These are phyloP conservation scores for Austroboletus niveus DNA, from an alignment of 1,284 basidiomycete species.

Conservation along the genomic window DNA sequence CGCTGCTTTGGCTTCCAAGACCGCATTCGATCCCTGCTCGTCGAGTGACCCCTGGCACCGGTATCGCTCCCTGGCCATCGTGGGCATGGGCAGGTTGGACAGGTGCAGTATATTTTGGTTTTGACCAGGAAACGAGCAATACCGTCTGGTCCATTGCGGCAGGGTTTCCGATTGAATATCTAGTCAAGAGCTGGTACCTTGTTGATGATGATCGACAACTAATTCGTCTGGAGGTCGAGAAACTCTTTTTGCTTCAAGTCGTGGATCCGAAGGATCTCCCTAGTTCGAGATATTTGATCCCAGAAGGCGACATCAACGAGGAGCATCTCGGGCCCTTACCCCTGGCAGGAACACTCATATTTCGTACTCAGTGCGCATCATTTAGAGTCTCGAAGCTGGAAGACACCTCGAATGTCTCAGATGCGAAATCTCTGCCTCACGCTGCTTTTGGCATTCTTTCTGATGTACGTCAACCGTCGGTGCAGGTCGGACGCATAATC, in stretches of 20 bases:
- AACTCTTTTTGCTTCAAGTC: not conserved
- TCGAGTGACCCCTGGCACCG: not conserved
- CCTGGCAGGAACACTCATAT: not conserved
- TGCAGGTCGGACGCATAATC: conserved; percentile 17
- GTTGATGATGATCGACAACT: not conserved
- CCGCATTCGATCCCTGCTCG: not conserved
- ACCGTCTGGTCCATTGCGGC: not conserved
- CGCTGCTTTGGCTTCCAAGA: not conserved
- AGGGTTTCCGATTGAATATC: not conserved
- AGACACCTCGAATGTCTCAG: not conserved
- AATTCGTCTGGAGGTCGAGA: not conserved
- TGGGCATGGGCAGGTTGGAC: not conserved
- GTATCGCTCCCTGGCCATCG: not conserved
- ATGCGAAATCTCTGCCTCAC: conserved; percentile 3
- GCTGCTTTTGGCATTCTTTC: conserved; percentile 15
- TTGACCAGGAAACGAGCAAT: not conserved
- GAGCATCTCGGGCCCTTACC: not conserved
- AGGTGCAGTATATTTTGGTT: not conserved
- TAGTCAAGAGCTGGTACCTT: not conserved
- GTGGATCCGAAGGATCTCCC: not conserved
- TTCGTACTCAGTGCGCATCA: not conserved
- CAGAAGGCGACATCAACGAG: not conserved
- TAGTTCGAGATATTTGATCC: not conserved
- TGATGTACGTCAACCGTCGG: not conserved
- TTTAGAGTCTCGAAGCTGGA: conserved; percentile 8